Evolutionary conservation across 1,284 basidiomycete species (phyloP).

Genomic region (Cryptococcus depauperatus): DNA sequence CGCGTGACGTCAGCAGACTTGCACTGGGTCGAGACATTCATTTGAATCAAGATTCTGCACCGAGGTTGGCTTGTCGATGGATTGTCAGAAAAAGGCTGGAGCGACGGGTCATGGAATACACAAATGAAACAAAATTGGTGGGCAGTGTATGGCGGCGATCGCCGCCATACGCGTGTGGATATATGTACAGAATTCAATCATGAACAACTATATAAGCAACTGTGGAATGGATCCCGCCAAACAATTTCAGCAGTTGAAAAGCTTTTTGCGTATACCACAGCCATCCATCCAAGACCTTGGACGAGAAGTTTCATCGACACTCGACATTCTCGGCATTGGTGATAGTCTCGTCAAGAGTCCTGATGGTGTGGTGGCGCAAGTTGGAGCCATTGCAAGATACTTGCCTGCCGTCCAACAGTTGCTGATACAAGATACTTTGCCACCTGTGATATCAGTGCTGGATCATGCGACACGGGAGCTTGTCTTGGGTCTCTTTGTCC

Average conservation of each 20-base stretch:
- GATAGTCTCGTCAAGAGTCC: background rate
- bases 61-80: no score
- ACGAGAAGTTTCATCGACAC: slow-evolving; percentile 19
- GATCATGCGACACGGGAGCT: slow-evolving; percentile 43
- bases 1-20: no score
- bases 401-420: slow-evolving; percentile 27
- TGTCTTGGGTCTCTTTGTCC: slow-evolving; percentile 28
- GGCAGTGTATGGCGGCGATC: no score
- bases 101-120: no score
- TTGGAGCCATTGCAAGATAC: slow-evolving; percentile 18
- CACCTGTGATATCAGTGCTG: slow-evolving; percentile 60
- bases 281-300: slow-evolving; percentile 16
- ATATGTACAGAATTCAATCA: no score
- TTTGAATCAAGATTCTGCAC: no score
- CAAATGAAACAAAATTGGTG: no score
- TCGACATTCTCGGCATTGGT: slow-evolving; percentile 12
- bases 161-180: no score
- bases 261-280: slow-evolving; percentile 21
- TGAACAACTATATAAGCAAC: no score
- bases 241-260: slow-evolving; percentile 23
- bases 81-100: no score
- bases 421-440: slow-evolving; percentile 47
- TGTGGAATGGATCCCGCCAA: background rate
- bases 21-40: no score
- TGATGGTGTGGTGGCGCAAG: no score